Percentiles rank a stretch among this genome's conserved stretches.
These are phyloP conservation scores for Sanguinoderma infundibulare DNA, from an alignment of 1,284 basidiomycete species.

Conservation along the genomic window DNA sequence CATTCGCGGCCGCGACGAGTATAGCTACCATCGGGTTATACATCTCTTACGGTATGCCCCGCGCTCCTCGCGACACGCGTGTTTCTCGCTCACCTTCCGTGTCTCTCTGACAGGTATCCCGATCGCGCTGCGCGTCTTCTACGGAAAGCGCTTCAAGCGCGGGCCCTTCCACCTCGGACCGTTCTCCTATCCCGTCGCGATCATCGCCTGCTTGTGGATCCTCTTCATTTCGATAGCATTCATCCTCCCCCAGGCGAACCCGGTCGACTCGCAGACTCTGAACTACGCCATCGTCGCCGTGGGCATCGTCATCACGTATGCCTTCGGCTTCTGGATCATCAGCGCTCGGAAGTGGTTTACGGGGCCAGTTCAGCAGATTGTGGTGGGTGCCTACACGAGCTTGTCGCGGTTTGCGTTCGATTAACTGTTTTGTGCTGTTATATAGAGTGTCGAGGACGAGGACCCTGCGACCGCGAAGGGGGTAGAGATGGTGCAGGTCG, in stretches of 20 bases:
- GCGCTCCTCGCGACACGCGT: not conserved
- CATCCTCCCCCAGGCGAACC: slow-evolving; percentile 69
- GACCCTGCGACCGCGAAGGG: no score
- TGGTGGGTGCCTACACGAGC: no score
- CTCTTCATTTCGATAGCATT: slow-evolving; percentile 68
- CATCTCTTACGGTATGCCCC: slow-evolving; percentile 64
- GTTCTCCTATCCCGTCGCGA: slow-evolving; percentile 62
- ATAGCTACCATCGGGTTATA: slow-evolving; percentile 82
- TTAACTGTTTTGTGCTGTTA: no score
- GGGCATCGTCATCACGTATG: slow-evolving; percentile 67
- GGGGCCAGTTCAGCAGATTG: slow-evolving; percentile 69
- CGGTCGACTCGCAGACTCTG: slow-evolving; percentile 69
- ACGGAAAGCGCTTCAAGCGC: slow-evolving; percentile 59
- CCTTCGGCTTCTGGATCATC: slow-evolving; percentile 66
- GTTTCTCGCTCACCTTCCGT: not conserved
- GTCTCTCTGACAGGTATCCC: slow-evolving; percentile 53
- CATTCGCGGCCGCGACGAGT: slow-evolving; percentile 74
- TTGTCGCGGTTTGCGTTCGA: no score
- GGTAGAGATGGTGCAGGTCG: no score
- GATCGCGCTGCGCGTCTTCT: slow-evolving; percentile 66
- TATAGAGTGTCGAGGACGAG: no score
- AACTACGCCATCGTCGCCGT: slow-evolving; percentile 79
- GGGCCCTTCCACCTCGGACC: slow-evolving; percentile 75
- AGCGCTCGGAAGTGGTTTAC: slow-evolving; percentile 74
- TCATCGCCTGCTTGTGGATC: slow-evolving; percentile 61